Base-by-base conservation (phyloP, 2,329 filamentous ascomycete genomes). In the Alternaria sp. region DNA sequence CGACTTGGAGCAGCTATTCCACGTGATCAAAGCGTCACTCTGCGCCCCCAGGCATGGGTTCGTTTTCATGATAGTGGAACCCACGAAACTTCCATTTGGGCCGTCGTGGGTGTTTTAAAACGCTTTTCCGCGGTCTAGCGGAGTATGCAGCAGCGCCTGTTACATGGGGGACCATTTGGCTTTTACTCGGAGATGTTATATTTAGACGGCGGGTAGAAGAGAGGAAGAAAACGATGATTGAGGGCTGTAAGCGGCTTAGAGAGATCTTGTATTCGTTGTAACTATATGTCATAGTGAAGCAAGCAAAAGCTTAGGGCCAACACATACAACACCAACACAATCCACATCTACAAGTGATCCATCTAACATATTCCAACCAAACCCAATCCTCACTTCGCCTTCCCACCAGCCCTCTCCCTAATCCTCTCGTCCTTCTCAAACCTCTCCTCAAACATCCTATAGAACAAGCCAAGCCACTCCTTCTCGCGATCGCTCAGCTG, bases 381-480 rank as follows among this genome's bases (percentile, higher is more conserved):
- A 23, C 12, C 17, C 49, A 15, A 11, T 1, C 9, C 26, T 62
- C 36, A 78, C 63, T 74, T 77, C 15, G 66, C 73, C 62, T 77
- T 76, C 6, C 66, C 73, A 11, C 67, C 69, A 15, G 67, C 73
- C 30, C 67, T 67, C 62, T 77, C 73, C 43, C 72, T 68, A 19
- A 78, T 66, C 57, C 69, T 72, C 67, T 79, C 76, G 21, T 78
- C 77, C 58, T 69, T 76, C 62, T 75, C 76, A 59, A 66, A 75
- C 52, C 68, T 72, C 54, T 75, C 71, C 9, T 66, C 67, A 56
- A 79, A 78, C 11, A 78, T 68, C 54, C 46, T 70, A 15, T 69
- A 68, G 30, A 79, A 76, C 40, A 79, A 53, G 3, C 77, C 78
- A 71, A 84, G 69, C 83, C 83, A 85, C 62, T 80, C 75, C 58